phyloP scores from a whole-genome alignment of 352 stramenopile species.

The Pythium folliculosum region DNA sequence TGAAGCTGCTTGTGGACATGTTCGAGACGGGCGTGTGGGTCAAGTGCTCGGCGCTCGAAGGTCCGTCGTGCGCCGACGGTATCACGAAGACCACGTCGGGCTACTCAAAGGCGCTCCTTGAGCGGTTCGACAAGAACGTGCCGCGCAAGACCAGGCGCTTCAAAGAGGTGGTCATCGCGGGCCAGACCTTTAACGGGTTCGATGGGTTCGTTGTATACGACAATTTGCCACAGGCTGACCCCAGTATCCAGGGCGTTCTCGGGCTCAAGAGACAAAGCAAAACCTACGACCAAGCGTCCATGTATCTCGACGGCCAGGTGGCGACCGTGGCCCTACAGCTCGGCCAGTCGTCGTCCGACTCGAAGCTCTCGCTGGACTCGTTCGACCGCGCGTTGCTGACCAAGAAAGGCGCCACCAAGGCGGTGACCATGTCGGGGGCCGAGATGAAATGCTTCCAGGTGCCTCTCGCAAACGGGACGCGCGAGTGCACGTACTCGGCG shows the following conservation, averaged over 20 bases:
- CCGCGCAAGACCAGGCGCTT: neutral
- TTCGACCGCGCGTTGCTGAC: neutral
- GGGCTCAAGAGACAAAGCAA: neutral
- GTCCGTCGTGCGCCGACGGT: neutral
- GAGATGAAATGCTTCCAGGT: neutral
- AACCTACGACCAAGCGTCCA: neutral
- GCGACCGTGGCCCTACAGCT: constrained; percentile 11
- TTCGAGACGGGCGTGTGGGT: neutral
- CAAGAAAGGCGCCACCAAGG: neutral
- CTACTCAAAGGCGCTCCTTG: neutral
- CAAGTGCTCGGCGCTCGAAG: constrained; percentile 7
- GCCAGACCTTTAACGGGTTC: constrained; percentile 4
- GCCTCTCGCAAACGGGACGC: constrained; percentile 1
- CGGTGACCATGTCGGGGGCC: neutral
- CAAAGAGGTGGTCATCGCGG: neutral
- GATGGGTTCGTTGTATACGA: constrained; percentile 6
- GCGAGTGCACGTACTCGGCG: neutral
- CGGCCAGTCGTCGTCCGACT: constrained; percentile 8
- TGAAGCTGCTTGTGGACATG: constrained; percentile 3
- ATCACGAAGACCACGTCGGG: neutral
- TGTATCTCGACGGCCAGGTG: neutral
- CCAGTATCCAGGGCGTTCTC: constrained; percentile 5
- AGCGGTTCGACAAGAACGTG: constrained; percentile 1
- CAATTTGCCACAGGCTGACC: neutral
- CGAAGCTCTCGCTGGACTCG: constrained; percentile 5